Evolutionary conservation across 495 filamentous ascomycete species (phyloP).

Genomic region (Amniculicola lignicola): DNA sequence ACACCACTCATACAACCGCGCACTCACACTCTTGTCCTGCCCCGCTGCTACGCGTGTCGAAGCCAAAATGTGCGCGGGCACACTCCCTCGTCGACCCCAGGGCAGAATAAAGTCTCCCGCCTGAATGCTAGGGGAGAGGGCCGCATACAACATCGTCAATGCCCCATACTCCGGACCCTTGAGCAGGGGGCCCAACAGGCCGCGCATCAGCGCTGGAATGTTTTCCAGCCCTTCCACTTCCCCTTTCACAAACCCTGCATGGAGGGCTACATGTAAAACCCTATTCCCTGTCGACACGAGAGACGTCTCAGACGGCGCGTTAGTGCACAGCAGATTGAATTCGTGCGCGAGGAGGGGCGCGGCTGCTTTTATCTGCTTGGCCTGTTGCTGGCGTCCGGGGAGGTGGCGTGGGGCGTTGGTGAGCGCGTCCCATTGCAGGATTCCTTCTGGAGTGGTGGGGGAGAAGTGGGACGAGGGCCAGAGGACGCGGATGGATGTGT

Average conservation of each 20-base stretch:
- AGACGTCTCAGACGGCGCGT: too few relatives aligned
- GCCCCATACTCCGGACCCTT: constrained; percentile 43
- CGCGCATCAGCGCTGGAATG: constrained; percentile 22
- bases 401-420: background rate
- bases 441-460: constrained; percentile 14
- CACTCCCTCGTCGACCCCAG: constrained; percentile 42
- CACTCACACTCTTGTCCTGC: constrained; percentile 28
- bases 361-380: constrained; percentile 26
- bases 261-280: constrained; percentile 27
- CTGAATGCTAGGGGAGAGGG: constrained; percentile 42
- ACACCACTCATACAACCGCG: constrained; percentile 42
- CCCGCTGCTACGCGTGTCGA: constrained; percentile 45
- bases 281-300: too few relatives aligned
- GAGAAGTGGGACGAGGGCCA: constrained; percentile 13
- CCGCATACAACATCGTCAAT: constrained; percentile 49
- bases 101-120: constrained; percentile 43
- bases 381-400: background rate
- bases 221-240: constrained; percentile 48
- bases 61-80: constrained; percentile 33
- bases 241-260: constrained; percentile 48
- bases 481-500: constrained; percentile 16
- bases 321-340: background rate
- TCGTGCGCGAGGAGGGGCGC: constrained; percentile 16
- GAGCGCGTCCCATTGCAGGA: constrained; percentile 5
- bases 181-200: constrained; percentile 34